Evolutionary conservation across 441 rosid genomes (phyloP).

Genomic region (Populus hybrid): DNA sequence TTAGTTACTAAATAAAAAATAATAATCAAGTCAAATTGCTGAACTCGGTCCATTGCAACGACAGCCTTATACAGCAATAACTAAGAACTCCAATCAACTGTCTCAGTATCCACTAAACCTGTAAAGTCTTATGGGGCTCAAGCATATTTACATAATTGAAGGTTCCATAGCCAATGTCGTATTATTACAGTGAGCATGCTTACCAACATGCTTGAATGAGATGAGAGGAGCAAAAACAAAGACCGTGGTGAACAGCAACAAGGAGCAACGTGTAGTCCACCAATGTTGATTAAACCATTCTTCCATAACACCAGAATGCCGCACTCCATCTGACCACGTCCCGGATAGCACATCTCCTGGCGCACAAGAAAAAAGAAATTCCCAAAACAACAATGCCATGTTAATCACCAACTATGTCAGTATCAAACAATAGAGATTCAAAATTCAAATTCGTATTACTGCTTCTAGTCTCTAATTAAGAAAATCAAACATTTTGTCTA

Average conservation of each 20-base stretch:
- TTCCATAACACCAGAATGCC: conserved; percentile 48
- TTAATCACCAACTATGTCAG: background rate
- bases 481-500: background rate
- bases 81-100: background rate
- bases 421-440: conserved; percentile 1
- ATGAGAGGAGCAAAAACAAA: conserved; percentile 54
- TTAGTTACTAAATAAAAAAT: background rate
- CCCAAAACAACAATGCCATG: background rate
- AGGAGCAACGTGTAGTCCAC: conserved; percentile 51
- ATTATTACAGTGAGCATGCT: background rate
- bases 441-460: background rate
- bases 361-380: background rate
- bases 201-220: conserved; percentile 62
- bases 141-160: background rate
- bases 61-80: background rate
- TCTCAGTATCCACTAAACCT: background rate
- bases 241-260: conserved; percentile 46
- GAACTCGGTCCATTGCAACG: background rate
- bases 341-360: conserved; percentile 67
- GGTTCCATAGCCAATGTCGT: background rate
- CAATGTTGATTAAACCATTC: conserved; percentile 56
- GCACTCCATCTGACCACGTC: conserved; percentile 39
- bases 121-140: background rate
- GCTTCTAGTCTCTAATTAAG: background rate
- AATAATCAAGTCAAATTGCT: background rate